Conservation (phyloP, 1,284 basidiomycete species). For the Mycosarcoma maydis region DNA sequence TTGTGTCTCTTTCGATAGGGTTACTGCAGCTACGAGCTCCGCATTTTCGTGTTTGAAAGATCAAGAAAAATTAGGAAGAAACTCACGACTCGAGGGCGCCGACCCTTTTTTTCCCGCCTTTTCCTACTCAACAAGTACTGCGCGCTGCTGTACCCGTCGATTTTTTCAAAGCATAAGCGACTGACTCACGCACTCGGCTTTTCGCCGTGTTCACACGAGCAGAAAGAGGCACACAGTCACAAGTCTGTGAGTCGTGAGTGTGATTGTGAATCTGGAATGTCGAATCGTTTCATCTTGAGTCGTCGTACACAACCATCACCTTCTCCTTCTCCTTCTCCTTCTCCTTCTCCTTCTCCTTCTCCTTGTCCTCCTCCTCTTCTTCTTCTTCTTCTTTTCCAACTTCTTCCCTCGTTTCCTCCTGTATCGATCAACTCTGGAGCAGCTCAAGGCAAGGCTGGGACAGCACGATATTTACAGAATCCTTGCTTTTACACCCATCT, state of each 20-base stretch:
- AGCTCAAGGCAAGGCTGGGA: neutral
- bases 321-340: neutral
- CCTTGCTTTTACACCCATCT: too few species aligned
- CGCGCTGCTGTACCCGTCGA: conserved; percentile 1
- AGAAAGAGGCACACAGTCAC: neutral
- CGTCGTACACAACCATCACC: conserved; percentile 1
- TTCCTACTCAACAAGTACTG: conserved; percentile 1
- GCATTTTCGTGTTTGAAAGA: neutral
- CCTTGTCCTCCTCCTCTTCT: neutral
- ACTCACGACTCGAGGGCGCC: neutral
- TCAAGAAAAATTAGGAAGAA: neutral
- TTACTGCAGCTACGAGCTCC: too few species aligned
- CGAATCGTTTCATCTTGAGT: neutral
- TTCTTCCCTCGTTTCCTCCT: too few species aligned
- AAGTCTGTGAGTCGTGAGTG: too few species aligned
- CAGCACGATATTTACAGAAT: too few species aligned
- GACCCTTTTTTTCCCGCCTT: neutral
- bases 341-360: neutral
- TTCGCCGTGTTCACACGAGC: neutral
- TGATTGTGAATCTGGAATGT: too few species aligned
- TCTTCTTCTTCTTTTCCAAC: neutral
- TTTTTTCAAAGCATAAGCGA: neutral
- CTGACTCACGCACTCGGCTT: conserved; percentile 27
- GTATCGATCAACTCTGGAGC: neutral
- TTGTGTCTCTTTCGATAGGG: too few species aligned